Evolutionary conservation across 2,329 filamentous ascomycete genomes (phyloP).

Genomic region (Ciborinia camelliae): DNA sequence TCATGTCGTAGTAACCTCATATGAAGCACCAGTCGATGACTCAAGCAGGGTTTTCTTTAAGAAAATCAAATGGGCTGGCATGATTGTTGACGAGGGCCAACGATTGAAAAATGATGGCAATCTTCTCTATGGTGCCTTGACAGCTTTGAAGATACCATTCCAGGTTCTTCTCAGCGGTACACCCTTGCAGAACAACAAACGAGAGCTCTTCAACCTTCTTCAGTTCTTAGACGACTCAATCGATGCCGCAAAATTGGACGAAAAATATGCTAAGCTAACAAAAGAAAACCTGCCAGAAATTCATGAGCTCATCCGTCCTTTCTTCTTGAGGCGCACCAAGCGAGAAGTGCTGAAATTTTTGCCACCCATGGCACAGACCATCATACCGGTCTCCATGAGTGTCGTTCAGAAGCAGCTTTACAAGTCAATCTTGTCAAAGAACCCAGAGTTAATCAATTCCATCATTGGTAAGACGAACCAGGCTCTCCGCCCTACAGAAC

Average conservation of each 20-base stretch:
- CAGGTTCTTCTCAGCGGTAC: conserved; percentile 83
- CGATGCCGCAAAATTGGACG: conserved; percentile 70
- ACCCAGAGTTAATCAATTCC: conserved; percentile 80
- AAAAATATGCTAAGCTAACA: conserved; percentile 72
- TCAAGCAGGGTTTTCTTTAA: conserved; percentile 63
- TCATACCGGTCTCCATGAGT: conserved; percentile 93
- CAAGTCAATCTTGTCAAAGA: conserved; percentile 88
- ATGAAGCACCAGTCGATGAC: conserved; percentile 79
- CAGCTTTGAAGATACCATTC: conserved; percentile 73
- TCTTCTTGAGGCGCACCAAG: conserved; percentile 76
- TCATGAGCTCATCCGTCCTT: conserved; percentile 76
- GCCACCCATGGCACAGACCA: conserved; percentile 90
- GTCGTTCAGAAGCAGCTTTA: conserved; percentile 90
- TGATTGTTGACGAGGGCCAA: conserved; percentile 94
- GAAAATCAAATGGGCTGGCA: conserved; percentile 74
- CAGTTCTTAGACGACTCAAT: conserved; percentile 79
- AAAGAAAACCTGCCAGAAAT: conserved; percentile 77
- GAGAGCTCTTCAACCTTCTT: conserved; percentile 93
- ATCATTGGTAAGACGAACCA: conserved; percentile 69
- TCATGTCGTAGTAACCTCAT: conserved; percentile 92
- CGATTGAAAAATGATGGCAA: conserved; percentile 91
- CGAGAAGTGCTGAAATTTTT: conserved; percentile 86
- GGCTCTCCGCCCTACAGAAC: conserved; percentile 62
- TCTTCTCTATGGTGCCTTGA: conserved; percentile 72
- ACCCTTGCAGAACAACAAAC: conserved; percentile 90